A percentile compares a stretch with the other conserved stretches of the same genome.
phyloP scores from a whole-genome alignment of 2,329 filamentous ascomycete species.

The Aschersonia sp. region DNA sequence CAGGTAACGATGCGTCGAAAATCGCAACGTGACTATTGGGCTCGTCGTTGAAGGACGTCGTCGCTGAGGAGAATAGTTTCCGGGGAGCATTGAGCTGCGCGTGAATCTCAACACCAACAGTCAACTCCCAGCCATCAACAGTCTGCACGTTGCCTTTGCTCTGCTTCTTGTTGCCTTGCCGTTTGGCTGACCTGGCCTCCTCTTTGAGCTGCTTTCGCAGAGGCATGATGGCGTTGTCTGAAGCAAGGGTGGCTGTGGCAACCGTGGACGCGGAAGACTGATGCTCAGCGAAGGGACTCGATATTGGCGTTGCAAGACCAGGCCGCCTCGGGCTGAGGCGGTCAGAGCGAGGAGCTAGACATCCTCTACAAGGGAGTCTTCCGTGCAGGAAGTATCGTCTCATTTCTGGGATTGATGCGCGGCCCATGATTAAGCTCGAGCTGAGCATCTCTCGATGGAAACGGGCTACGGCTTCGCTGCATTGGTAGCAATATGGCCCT shows the following conservation, averaged over 20 bases:
- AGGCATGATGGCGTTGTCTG: conserved; percentile 22
- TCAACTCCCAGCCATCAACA: conserved; percentile 71
- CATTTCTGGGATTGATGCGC: conserved; percentile 1
- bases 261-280: background rate
- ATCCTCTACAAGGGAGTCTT: conserved; percentile 2
- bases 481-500: no score
- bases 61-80: conserved; percentile 76
- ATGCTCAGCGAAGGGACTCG: background rate
- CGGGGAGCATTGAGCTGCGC: conserved; percentile 79
- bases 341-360: background rate
- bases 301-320: background rate
- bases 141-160: conserved; percentile 32
- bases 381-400: conserved; percentile 3
- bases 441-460: background rate
- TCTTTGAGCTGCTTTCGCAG: conserved; percentile 62
- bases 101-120: conserved; percentile 93
- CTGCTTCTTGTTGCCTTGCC: conserved; percentile 37
- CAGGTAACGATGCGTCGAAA: conserved; percentile 83
- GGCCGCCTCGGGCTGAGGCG: background rate
- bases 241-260: background rate
- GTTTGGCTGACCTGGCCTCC: conserved; percentile 55
- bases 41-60: conserved; percentile 46
- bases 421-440: background rate
- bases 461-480: no score
- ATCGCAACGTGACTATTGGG: conserved; percentile 80